These are phyloP conservation scores for Pseudopyricularia javanii DNA, from an alignment of 2,329 filamentous ascomycete genomes.

Conservation along the genomic window DNA sequence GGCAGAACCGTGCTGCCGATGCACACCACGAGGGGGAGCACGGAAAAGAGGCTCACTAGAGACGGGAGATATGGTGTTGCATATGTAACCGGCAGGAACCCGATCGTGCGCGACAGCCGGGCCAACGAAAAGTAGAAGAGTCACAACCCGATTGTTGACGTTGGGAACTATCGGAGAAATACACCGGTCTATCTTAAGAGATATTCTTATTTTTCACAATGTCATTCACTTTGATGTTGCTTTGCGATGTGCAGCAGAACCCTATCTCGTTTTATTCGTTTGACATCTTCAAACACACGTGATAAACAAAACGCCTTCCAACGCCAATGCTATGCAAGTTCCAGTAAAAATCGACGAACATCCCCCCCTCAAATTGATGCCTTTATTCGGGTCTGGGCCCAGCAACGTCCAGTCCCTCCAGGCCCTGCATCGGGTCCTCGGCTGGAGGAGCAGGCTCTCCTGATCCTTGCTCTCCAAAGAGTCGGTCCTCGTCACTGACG, in stretches of 20 bases:
- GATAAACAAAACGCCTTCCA: slow-evolving; percentile 10
- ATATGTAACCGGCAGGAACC: not conserved
- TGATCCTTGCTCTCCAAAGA: slow-evolving; percentile 41
- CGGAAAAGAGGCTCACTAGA: slow-evolving; percentile 12
- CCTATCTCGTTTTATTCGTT: not conserved
- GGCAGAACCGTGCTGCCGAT: slow-evolving; percentile 46
- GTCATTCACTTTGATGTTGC: not conserved
- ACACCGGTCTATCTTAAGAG: not conserved
- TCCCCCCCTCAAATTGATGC: too few relatives aligned
- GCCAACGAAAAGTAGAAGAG: not conserved
- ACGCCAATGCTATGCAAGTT: slow-evolving; percentile 34
- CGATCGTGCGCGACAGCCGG: not conserved
- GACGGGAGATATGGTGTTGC: not conserved
- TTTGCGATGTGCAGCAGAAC: not conserved
- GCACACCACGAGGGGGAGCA: slow-evolving; percentile 19
- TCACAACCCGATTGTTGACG: not conserved
- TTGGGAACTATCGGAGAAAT: not conserved
- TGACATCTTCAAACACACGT: not conserved
- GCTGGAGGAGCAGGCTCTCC: slow-evolving; percentile 31
- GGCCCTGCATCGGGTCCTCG: slow-evolving; percentile 87
- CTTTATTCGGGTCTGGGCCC: slow-evolving; percentile 68
- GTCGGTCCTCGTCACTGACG: slow-evolving; percentile 65
- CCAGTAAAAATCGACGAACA: not conserved
- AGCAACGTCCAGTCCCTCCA: slow-evolving; percentile 87
- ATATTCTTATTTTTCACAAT: not conserved